Conservation (phyloP, 2,329 filamentous ascomycete species). For the Pseudocercospora macadamiae region DNA sequence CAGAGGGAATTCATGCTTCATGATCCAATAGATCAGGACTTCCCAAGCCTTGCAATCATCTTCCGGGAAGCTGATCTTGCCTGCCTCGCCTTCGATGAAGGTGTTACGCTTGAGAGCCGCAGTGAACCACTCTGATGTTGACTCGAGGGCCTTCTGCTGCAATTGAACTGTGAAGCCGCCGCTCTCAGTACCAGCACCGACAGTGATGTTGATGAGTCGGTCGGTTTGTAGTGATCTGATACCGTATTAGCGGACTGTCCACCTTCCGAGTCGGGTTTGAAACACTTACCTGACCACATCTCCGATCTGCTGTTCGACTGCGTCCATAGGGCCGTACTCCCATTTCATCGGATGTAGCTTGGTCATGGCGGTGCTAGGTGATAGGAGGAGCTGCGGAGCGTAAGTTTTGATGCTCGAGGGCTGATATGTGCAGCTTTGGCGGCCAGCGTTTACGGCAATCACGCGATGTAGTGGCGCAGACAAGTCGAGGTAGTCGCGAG, state of each 20-base stretch:
- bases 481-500: too few relatives aligned
- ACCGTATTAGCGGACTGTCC: neutral
- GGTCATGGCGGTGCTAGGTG: too few relatives aligned
- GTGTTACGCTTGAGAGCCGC: neutral
- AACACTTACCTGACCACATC: too few relatives aligned
- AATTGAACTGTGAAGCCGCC: neutral
- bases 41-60: conserved; percentile 17
- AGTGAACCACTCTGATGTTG: conserved; percentile 1
- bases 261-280: too few relatives aligned
- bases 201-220: conserved; percentile 9
- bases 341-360: too few relatives aligned
- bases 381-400: too few relatives aligned
- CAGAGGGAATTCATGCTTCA: neutral
- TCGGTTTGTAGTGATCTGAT: neutral
- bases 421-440: too few relatives aligned
- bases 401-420: too few relatives aligned
- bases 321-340: too few relatives aligned
- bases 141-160: conserved; percentile 7
- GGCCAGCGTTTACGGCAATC: too few relatives aligned
- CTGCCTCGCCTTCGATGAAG: conserved; percentile 4
- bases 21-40: conserved; percentile 13
- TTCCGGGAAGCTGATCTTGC: conserved; percentile 1
- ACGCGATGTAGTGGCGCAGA: too few relatives aligned
- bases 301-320: too few relatives aligned
- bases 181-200: neutral